phyloP scores from a whole-genome alignment of 306 rosid species.

The Vigna hirtella region DNA sequence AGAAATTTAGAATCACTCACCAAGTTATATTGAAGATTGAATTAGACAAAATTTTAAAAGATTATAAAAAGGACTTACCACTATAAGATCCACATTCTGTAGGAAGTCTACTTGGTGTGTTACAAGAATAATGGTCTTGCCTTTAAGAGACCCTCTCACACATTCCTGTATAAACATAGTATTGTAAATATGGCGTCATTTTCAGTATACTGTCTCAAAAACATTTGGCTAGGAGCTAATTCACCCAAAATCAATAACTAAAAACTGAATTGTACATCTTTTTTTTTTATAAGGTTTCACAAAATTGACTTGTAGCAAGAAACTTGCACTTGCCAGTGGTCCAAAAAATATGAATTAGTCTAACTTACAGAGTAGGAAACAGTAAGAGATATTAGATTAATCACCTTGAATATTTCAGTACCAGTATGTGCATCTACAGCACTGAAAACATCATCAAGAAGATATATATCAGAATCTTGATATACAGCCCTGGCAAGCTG shows the following conservation, averaged over 20 bases:
- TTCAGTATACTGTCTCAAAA: conserved; percentile 6
- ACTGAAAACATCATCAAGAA: conserved; percentile 94
- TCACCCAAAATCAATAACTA: not conserved
- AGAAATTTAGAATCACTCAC: conserved; percentile 20
- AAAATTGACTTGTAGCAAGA: conserved; percentile 11
- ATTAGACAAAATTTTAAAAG: not conserved
- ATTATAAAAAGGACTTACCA: conserved; percentile 53
- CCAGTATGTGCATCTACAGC: conserved; percentile 99
- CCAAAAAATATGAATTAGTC: not conserved
- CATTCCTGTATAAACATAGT: conserved; percentile 69
- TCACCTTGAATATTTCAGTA: conserved; percentile 88
- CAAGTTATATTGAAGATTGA: not conserved
- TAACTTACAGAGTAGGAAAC: conserved; percentile 1
- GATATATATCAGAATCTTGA: conserved; percentile 87
- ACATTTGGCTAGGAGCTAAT: conserved; percentile 1
- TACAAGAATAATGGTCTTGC: conserved; percentile 83
- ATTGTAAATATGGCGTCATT: not conserved
- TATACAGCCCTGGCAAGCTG: conserved; percentile 96
- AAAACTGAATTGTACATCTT: not conserved
- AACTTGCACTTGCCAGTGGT: too few species aligned
- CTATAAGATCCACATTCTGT: conserved; percentile 84
- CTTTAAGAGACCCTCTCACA: conserved; percentile 80
- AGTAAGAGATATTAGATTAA: not conserved
- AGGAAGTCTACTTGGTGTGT: conserved; percentile 99
- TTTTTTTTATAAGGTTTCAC: not conserved